Base-by-base conservation (phyloP, 495 filamentous ascomycete genomes). In the Penicillium manginii region DNA sequence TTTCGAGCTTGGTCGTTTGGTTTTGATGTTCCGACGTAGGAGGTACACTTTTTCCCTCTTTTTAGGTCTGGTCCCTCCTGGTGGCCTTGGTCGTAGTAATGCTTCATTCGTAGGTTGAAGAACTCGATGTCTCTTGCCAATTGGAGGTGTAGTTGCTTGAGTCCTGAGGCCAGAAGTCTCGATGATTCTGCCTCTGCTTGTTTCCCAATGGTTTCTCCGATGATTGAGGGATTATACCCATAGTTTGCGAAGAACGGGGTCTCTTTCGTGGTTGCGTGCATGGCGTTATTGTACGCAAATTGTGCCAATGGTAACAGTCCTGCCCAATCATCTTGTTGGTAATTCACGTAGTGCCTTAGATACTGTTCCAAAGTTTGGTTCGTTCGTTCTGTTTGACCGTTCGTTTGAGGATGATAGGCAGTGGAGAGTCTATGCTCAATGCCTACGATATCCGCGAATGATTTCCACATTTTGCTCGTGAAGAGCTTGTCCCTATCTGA, bases 261-360 rank as follows among this genome's bases (percentile, higher is more conserved):
- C n/a, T 57, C 4, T n/a, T 37, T 42, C 2, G 42, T 58, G 0
- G 14, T 37, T 53, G 5, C 10, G 11, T 37, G 10, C 15, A 35
- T 39, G 1, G 11, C 11, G 5, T 65, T 65, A 29, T 75, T 74
- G 26, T 61, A 55, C 6, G 62, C 52, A 43, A 76, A 72, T 32
- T 77, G 18, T 14, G 62, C 59, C 2, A 68, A 51, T 11, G 54
- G 64, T 17, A 72, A 43, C 49, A 54, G 63, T 37, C 56, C 45
- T 0, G 42, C 39, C 72, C 53, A 78, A 55, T 77, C 45, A 43
- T 72, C 48, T 29, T 77, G 62, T 1, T 58, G 48, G 52, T 69
- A 71, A 33, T 64, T 65, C n/a, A 59, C 32, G 43, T 64, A 75
- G 8, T 19, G n/a, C 0, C 66, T 58, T 4, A 75, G 53, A n/a